A percentile compares a stretch with the other conserved stretches of the same genome.
These are phyloP conservation scores for Exophiala sideris DNA, from an alignment of 2,329 filamentous ascomycete genomes.

Conservation along the genomic window DNA sequence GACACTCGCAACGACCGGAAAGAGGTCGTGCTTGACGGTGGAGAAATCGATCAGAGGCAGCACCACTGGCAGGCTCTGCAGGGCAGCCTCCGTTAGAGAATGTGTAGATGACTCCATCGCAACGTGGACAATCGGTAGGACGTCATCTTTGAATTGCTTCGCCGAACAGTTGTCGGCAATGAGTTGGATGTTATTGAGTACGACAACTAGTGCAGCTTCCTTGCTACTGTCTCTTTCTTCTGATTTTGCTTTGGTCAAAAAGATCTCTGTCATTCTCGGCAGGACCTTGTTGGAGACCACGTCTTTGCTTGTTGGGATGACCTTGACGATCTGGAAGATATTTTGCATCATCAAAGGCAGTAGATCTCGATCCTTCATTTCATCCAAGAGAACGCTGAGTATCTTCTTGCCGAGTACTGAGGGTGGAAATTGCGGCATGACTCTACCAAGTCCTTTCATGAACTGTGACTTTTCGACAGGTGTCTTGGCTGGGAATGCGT, in stretches of 20 bases:
- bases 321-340: slow-evolving; percentile 81
- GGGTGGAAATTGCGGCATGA: slow-evolving; percentile 87
- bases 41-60: slow-evolving; percentile 89
- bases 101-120: slow-evolving; percentile 88
- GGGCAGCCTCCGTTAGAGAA: slow-evolving; percentile 78
- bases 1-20: slow-evolving; percentile 83
- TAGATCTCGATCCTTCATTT: slow-evolving; percentile 87
- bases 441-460: slow-evolving; percentile 79
- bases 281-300: slow-evolving; percentile 82
- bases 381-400: slow-evolving; percentile 80
- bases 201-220: slow-evolving; percentile 86
- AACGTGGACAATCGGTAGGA: slow-evolving; percentile 78
- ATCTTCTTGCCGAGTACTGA: slow-evolving; percentile 95
- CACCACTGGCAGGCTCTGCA: slow-evolving; percentile 74
- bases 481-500: slow-evolving; percentile 87
- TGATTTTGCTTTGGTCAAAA: slow-evolving; percentile 57
- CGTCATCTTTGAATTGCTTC: slow-evolving; percentile 93
- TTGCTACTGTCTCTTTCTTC: slow-evolving; percentile 74
- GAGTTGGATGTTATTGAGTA: slow-evolving; percentile 76
- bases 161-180: slow-evolving; percentile 79
- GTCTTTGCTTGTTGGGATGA: slow-evolving; percentile 72
- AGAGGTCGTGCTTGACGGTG: slow-evolving; percentile 94
- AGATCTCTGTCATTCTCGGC: slow-evolving; percentile 79
- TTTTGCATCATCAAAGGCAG: slow-evolving; percentile 84
- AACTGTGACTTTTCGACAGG: slow-evolving; percentile 87